Evolutionary conservation across 805 yeast species (phyloP).

Genomic region (Metschnikowia baotianmanensis): DNA sequence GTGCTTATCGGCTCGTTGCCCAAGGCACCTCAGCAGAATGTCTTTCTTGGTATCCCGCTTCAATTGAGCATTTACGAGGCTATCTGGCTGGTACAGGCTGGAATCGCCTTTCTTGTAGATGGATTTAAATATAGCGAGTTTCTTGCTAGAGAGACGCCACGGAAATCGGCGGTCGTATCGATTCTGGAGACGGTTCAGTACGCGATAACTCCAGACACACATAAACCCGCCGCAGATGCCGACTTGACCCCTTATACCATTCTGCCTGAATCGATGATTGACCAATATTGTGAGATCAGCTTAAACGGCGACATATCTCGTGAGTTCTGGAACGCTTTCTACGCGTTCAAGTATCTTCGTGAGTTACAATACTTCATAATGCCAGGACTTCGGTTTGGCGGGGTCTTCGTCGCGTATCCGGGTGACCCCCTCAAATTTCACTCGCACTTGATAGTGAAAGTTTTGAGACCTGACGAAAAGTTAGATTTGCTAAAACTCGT

Average conservation of each 20-base stretch:
- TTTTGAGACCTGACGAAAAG: conserved; percentile 31
- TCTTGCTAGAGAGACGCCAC: conserved; percentile 1
- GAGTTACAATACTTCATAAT: conserved; percentile 52
- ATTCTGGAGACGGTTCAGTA: conserved; percentile 11
- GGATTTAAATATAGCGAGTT: conserved; percentile 28
- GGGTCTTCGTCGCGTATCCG: conserved; percentile 84
- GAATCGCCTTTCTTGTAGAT: conserved; percentile 44
- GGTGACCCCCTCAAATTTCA: conserved; percentile 93
- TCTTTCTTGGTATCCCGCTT: conserved; percentile 82
- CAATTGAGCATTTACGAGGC: conserved; percentile 73
- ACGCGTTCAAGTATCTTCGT: conserved; percentile 40
- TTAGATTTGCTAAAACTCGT: conserved; percentile 59
- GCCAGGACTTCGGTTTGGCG: conserved; percentile 92
- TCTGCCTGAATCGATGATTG: conserved; percentile 3
- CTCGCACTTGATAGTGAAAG: conserved; percentile 72
- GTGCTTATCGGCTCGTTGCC: conserved; percentile 80
- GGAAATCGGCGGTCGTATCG: conserved; percentile 1
- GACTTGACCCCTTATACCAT: conserved; percentile 1
- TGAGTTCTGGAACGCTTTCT: conserved; percentile 12
- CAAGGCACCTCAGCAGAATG: conserved; percentile 88
- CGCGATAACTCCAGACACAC: conserved; percentile 14
- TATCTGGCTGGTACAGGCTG: conserved; percentile 53
- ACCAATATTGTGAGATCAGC: background rate
- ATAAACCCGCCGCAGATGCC: background rate
- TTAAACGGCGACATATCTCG: background rate